These are phyloP conservation scores for Fusarium aywerte DNA, from an alignment of 2,329 filamentous ascomycete species.

Conservation along the genomic window DNA sequence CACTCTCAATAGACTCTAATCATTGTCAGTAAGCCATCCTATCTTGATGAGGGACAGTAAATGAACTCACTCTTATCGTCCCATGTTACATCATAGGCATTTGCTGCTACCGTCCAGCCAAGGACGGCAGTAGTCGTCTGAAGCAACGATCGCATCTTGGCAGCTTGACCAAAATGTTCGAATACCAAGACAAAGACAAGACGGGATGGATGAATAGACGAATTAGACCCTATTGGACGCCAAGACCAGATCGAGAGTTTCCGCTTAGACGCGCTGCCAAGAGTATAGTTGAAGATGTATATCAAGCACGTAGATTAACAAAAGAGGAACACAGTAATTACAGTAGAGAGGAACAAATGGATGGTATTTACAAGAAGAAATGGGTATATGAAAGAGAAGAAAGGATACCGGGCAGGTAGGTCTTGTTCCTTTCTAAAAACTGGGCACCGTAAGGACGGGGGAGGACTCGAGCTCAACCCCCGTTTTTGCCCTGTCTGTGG, in stretches of 20 bases:
- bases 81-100: slow-evolving; percentile 37
- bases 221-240: slow-evolving; percentile 11
- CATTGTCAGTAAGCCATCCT: background rate
- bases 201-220: slow-evolving; percentile 8
- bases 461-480: slow-evolving; percentile 10
- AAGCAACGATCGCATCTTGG: slow-evolving; percentile 39
- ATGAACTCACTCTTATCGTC: slow-evolving; percentile 37
- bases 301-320: slow-evolving; percentile 13
- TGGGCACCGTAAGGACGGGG: slow-evolving; percentile 13
- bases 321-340: slow-evolving; percentile 5
- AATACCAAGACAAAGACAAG: slow-evolving; percentile 19
- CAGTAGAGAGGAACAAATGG: background rate
- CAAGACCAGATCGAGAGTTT: slow-evolving; percentile 20
- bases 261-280: slow-evolving; percentile 29
- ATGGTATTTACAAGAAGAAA: background rate
- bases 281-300: slow-evolving; percentile 11
- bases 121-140: slow-evolving; percentile 23
- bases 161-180: slow-evolving; percentile 7
- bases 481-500: slow-evolving; percentile 13
- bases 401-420: no score
- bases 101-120: slow-evolving; percentile 27
- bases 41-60: background rate
- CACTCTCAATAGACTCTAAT: slow-evolving; percentile 62
- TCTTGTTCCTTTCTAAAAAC: slow-evolving; percentile 6
- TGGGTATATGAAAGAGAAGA: slow-evolving; percentile 1